Conservation (phyloP, 1,139 yeast species). For the Hemisphaericaspora lyxosophila region DNA sequence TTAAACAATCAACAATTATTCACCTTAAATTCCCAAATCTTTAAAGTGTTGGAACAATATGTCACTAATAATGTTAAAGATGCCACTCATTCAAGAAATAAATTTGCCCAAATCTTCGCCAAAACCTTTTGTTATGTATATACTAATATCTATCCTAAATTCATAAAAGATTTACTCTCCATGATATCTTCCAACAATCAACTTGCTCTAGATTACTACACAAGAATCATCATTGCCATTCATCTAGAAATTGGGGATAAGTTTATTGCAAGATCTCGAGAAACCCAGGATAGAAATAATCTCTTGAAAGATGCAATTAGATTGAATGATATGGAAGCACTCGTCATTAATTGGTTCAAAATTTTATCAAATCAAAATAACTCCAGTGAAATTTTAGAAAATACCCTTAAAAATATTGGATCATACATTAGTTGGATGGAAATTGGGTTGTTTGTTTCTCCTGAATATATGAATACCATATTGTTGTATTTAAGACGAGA, state of each 20-base stretch:
- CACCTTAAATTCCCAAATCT: conserved; percentile 41
- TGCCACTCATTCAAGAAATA: conserved; percentile 70
- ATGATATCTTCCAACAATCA: conserved; percentile 16
- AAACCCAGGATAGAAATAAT: conserved; percentile 63
- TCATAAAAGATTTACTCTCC: conserved; percentile 60
- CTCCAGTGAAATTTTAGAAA: conserved; percentile 52
- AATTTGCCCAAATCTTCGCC: conserved; percentile 72
- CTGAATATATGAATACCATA: conserved; percentile 61
- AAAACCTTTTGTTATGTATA: conserved; percentile 70
- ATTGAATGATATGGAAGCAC: conserved; percentile 65
- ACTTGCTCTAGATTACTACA: conserved; percentile 70
- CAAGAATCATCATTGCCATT: conserved; percentile 69
- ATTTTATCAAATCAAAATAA: conserved; percentile 39
- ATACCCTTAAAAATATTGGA: conserved; percentile 71
- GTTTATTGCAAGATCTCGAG: conserved; percentile 67
- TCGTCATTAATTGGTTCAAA: conserved; percentile 69
- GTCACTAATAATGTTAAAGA: conserved; percentile 40
- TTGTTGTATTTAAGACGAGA: conserved; percentile 57
- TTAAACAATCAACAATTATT: conserved; percentile 48
- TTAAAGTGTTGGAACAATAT: conserved; percentile 35
- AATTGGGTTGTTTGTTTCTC: conserved; percentile 70
- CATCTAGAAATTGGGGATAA: conserved; percentile 95
- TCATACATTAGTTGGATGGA: conserved; percentile 95
- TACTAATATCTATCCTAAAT: conserved; percentile 59
- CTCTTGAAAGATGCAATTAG: conserved; percentile 80